Evolutionary conservation across 2,329 filamentous ascomycete species (phyloP).

Genomic region (Pleurostoma richardsiae): DNA sequence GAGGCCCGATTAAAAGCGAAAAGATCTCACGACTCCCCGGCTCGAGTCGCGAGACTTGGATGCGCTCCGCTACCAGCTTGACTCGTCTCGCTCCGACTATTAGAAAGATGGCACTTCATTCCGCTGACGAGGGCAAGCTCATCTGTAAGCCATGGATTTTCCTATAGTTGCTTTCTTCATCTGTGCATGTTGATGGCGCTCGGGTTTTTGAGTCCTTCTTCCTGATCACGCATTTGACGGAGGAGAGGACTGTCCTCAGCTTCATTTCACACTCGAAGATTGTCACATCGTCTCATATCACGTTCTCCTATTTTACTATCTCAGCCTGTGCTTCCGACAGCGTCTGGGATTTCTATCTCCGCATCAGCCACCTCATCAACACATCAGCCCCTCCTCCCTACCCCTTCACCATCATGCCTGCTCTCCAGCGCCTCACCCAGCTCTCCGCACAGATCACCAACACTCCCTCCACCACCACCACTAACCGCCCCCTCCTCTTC

Average conservation of each 20-base stretch:
- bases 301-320: too few relatives aligned
- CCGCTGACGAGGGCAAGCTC: conserved; percentile 34
- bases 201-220: too few relatives aligned
- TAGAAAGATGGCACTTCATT: conserved; percentile 38
- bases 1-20: neutral
- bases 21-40: neutral
- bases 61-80: neutral
- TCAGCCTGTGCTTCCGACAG: too few relatives aligned
- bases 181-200: too few relatives aligned
- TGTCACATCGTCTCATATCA: neutral
- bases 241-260: too few relatives aligned
- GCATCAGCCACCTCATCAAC: neutral
- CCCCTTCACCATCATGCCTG: neutral
- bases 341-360: too few relatives aligned
- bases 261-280: neutral
- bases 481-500: conserved; percentile 10
- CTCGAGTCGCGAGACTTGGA: neutral
- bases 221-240: too few relatives aligned
- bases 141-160: conserved; percentile 34
- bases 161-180: neutral
- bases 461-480: conserved; percentile 1
- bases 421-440: neutral
- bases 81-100: conserved; percentile 3
- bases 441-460: neutral
- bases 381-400: neutral